phyloP scores from a whole-genome alignment of 495 filamentous ascomycete species.

The Pseudevernia furfuracea region DNA sequence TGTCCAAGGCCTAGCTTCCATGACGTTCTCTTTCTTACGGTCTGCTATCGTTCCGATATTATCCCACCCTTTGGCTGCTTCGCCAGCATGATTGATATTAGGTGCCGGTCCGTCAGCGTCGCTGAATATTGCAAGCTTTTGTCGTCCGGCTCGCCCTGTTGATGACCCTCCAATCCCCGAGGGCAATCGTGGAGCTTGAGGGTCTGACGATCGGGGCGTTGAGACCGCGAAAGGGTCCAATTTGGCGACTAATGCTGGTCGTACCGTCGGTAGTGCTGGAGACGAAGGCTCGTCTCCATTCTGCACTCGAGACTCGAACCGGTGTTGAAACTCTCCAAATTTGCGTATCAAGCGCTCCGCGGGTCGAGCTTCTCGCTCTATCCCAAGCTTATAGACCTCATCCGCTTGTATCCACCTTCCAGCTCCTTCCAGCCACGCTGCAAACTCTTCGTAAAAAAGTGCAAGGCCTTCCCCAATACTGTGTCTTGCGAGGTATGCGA shows the following conservation, averaged over 20 bases:
- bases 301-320: slow-evolving; percentile 56
- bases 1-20: slow-evolving; percentile 83
- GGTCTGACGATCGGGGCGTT: slow-evolving; percentile 42
- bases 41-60: slow-evolving; percentile 78
- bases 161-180: slow-evolving; percentile 39
- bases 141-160: slow-evolving; percentile 53
- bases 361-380: slow-evolving; percentile 82
- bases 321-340: slow-evolving; percentile 79
- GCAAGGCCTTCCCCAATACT: slow-evolving; percentile 79
- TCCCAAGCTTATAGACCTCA: slow-evolving; percentile 81
- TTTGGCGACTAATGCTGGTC: slow-evolving; percentile 82
- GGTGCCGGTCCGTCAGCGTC: slow-evolving; percentile 54
- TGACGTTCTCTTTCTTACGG: slow-evolving; percentile 85
- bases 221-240: slow-evolving; percentile 63
- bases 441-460: slow-evolving; percentile 96
- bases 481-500: slow-evolving; percentile 83
- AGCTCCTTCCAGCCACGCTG: slow-evolving; percentile 78
- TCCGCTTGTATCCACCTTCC: slow-evolving; percentile 87
- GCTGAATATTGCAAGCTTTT: slow-evolving; percentile 90
- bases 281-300: slow-evolving; percentile 61
- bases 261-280: slow-evolving; percentile 73
- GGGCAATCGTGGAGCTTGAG: slow-evolving; percentile 54
- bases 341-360: slow-evolving; percentile 73
- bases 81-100: slow-evolving; percentile 32
- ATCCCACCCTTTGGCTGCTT: slow-evolving; percentile 70